Evolutionary conservation across 169 alveolate genomes (phyloP).

Genomic region (Plasmodium gonderi): DNA sequence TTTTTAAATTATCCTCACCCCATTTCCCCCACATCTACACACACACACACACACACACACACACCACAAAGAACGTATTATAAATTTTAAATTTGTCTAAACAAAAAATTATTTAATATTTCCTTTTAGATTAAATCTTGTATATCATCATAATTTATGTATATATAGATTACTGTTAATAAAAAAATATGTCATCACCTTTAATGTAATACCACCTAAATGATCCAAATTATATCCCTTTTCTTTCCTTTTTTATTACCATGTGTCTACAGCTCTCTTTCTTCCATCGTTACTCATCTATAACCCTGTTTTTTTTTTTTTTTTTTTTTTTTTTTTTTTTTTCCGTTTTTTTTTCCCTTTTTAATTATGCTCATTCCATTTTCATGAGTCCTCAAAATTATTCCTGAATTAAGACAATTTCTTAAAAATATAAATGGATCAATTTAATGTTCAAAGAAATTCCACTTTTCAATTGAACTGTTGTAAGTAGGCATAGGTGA

Average conservation of each 20-base stretch:
- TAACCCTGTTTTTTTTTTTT: not conserved
- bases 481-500: not conserved
- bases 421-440: not conserved
- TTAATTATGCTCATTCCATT: not conserved
- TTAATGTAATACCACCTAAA: not conserved
- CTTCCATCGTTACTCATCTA: not conserved
- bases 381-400: not conserved
- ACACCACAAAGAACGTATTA: too few relatives aligned
- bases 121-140: not conserved
- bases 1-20: not conserved
- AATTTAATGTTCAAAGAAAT: not conserved
- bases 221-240: not conserved
- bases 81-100: not conserved
- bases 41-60: too few relatives aligned
- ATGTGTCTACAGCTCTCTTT: not conserved
- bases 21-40: too few relatives aligned
- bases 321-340: not conserved
- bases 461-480: not conserved
- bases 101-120: not conserved
- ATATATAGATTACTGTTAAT: not conserved
- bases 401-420: not conserved
- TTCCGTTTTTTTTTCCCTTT: not conserved
- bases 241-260: not conserved
- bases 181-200: not conserved
- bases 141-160: not conserved